Conservation (phyloP, 2,329 filamentous ascomycete genomes). For the Penicillium sp. region DNA sequence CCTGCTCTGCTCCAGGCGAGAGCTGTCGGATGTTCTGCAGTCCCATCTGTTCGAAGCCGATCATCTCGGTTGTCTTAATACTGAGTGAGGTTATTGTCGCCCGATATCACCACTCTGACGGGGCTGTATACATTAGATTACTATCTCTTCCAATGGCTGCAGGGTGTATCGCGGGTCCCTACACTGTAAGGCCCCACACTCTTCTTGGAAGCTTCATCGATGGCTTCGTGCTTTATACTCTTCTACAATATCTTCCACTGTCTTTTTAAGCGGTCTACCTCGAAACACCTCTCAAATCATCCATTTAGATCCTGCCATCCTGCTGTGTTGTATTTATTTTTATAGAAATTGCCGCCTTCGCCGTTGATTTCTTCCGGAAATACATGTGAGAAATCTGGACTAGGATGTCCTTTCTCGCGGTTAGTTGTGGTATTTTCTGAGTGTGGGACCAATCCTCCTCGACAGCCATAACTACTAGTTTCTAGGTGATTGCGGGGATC, state of each 20-base stretch:
- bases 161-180: conserved; percentile 7
- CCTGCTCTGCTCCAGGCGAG: too few species aligned
- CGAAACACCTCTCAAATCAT: conserved; percentile 41
- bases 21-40: too few species aligned
- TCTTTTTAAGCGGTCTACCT: conserved; percentile 46
- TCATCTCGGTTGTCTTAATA: too few species aligned
- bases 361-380: background rate
- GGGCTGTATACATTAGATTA: conserved; percentile 5
- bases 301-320: background rate
- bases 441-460: conserved; percentile 3
- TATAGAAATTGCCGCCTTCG: background rate
- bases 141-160: conserved; percentile 5
- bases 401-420: background rate
- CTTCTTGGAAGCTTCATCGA: conserved; percentile 56
- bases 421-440: background rate
- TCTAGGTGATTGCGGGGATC: background rate
- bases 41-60: too few species aligned
- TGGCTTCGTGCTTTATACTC: conserved; percentile 46
- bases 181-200: too few species aligned
- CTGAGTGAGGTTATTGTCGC: conserved; percentile 9
- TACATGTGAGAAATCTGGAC: background rate
- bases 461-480: background rate
- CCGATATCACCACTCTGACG: conserved; percentile 9
- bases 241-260: conserved; percentile 53
- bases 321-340: background rate